A percentile compares a stretch with the other conserved stretches of the same genome.
Evolutionary conservation across 371 early-diverging fungal species (phyloP).

Genomic region (Haplosporangium sp.): DNA sequence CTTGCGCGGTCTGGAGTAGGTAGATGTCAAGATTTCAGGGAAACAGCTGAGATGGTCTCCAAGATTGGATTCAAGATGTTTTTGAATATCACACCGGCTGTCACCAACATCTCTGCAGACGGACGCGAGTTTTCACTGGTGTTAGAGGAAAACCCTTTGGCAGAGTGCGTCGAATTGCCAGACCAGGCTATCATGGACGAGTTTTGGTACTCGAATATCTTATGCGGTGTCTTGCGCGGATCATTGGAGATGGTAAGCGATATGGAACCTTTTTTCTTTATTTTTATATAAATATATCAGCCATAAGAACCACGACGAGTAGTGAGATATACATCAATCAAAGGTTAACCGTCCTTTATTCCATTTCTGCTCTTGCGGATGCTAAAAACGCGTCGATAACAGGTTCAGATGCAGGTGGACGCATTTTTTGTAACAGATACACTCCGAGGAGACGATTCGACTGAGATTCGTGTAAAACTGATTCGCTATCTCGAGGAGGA

Average conservation of each 20-base stretch:
- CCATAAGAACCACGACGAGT: neutral
- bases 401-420: slow-evolving; percentile 93
- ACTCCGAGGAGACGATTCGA: slow-evolving; percentile 89
- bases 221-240: slow-evolving; percentile 94
- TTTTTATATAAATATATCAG: neutral
- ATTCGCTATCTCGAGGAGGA: slow-evolving; percentile 93
- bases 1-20: slow-evolving; percentile 85
- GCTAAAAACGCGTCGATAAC: neutral
- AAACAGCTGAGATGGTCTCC: slow-evolving; percentile 92
- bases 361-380: neutral
- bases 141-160: slow-evolving; percentile 94
- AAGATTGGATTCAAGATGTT: slow-evolving; percentile 98
- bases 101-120: slow-evolving; percentile 86
- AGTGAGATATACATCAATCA: neutral
- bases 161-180: slow-evolving; percentile 91
- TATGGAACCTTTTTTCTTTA: neutral
- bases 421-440: slow-evolving; percentile 84
- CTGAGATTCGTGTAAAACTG: slow-evolving; percentile 91
- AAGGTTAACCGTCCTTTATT: neutral
- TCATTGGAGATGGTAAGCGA: slow-evolving; percentile 91
- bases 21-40: slow-evolving; percentile 90
- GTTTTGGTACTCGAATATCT: slow-evolving; percentile 95
- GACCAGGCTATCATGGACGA: slow-evolving; percentile 83
- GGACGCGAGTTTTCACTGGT: slow-evolving; percentile 88
- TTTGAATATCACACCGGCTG: slow-evolving; percentile 87